Evolutionary conservation across 345 rosid species (phyloP).

Genomic region (Salix exigua): DNA sequence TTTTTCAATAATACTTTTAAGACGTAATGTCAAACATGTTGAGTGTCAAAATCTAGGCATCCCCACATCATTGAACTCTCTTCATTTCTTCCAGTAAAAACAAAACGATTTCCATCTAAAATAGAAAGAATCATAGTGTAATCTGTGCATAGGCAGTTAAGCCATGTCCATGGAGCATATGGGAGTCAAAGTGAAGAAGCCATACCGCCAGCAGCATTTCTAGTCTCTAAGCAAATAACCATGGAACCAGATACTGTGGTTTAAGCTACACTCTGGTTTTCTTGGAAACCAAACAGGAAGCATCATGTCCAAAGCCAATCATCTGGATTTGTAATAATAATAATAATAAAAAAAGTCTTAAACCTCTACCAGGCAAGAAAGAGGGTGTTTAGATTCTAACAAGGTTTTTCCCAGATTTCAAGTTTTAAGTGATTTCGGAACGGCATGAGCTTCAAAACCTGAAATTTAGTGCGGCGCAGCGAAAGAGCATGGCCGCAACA

Average conservation of each 20-base stretch:
- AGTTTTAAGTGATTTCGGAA: not conserved
- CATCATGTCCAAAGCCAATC: not conserved
- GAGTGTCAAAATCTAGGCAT: too few relatives aligned
- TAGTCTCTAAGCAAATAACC: not conserved
- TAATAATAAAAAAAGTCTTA: not conserved
- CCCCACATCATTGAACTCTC: too few relatives aligned
- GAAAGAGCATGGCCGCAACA: not conserved
- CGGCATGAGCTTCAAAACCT: not conserved
- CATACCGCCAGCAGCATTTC: not conserved
- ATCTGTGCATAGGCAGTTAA: not conserved
- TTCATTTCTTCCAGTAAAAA: not conserved
- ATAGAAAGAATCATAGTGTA: not conserved
- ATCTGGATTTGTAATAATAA: not conserved
- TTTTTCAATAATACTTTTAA: too few relatives aligned
- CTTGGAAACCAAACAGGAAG: not conserved
- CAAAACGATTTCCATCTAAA: not conserved
- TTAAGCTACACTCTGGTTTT: not conserved
- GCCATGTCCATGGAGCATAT: not conserved
- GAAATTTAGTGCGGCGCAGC: not conserved
- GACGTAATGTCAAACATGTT: too few relatives aligned
- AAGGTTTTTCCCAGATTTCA: not conserved
- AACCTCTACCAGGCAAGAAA: not conserved
- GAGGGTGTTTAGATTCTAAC: not conserved
- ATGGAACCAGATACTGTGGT: not conserved
- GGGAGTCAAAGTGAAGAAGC: not conserved